Evolutionary conservation across 805 yeast genomes (phyloP).

Genomic region (Starmerella davenportii): DNA sequence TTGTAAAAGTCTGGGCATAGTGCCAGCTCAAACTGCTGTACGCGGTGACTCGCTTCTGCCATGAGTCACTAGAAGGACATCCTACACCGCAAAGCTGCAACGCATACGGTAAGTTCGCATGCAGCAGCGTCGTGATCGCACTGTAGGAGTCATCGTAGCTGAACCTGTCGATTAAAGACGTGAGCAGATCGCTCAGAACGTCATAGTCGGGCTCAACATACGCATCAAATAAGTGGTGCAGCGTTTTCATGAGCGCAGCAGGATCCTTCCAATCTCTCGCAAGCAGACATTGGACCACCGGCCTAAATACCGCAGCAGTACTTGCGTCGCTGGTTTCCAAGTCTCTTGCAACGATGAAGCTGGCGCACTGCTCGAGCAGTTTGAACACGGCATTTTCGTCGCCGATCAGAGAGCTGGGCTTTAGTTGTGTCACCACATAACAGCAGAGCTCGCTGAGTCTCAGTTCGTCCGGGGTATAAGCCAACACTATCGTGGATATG

Average conservation of each 20-base stretch:
- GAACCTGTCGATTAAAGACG: background rate
- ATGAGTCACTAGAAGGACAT: background rate
- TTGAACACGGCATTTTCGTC: background rate
- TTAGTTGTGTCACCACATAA: background rate
- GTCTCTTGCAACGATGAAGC: background rate
- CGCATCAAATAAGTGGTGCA: background rate
- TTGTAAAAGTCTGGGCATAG: background rate
- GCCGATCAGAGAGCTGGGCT: background rate
- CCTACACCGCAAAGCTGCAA: conserved; percentile 1
- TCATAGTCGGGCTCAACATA: background rate
- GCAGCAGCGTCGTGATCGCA: background rate
- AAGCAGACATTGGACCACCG: background rate
- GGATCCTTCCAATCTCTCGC: background rate
- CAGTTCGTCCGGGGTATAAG: background rate
- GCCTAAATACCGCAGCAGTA: background rate
- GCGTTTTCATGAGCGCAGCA: background rate
- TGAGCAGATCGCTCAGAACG: background rate
- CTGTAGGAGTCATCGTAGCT: background rate
- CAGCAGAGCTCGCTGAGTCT: background rate
- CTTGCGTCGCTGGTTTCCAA: background rate
- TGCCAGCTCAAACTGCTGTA: background rate
- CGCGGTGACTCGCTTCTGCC: background rate
- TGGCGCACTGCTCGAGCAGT: background rate
- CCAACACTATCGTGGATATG: background rate
- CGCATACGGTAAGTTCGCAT: background rate